A percentile compares a stretch with the other conserved stretches of the same genome.
phyloP scores from a whole-genome alignment of 306 rosid species.

The Lagenaria siceraria region DNA sequence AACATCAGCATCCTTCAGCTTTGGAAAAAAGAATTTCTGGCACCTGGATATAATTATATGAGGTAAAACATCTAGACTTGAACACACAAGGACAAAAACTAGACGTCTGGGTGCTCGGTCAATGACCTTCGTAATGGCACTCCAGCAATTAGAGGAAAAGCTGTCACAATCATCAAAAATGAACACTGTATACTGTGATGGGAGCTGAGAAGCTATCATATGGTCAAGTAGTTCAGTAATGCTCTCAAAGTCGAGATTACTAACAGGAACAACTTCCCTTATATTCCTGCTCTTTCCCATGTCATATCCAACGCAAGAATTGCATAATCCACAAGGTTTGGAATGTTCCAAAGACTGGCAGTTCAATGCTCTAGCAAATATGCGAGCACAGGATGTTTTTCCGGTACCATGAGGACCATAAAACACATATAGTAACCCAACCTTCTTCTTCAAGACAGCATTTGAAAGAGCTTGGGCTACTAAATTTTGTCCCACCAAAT shows the following conservation, averaged over 20 bases:
- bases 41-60: conserved; percentile 95
- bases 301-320: conserved; percentile 67
- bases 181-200: conserved; percentile 68
- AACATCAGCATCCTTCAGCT: conserved; percentile 85
- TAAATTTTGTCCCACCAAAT: conserved; percentile 85
- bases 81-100: conserved; percentile 95
- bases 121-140: conserved; percentile 86
- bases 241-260: conserved; percentile 75
- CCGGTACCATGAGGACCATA: conserved; percentile 98
- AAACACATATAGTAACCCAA: conserved; percentile 82
- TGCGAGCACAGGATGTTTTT: conserved; percentile 84
- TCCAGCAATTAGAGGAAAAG: conserved; percentile 75
- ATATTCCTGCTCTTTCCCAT: conserved; percentile 69
- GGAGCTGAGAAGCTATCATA: conserved; percentile 60
- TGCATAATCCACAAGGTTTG: conserved; percentile 92
- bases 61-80: conserved; percentile 94
- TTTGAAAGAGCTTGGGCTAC: conserved; percentile 95
- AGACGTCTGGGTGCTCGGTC: conserved; percentile 94
- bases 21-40: conserved; percentile 93
- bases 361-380: conserved; percentile 86
- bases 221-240: conserved; percentile 75
- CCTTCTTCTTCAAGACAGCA: conserved; percentile 61
- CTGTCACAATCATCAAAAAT: conserved; percentile 92
- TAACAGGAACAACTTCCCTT: conserved; percentile 87
- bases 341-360: conserved; percentile 71